These are phyloP conservation scores for Penicillium expansum DNA, from an alignment of 2,329 filamentous ascomycete species.

Conservation along the genomic window DNA sequence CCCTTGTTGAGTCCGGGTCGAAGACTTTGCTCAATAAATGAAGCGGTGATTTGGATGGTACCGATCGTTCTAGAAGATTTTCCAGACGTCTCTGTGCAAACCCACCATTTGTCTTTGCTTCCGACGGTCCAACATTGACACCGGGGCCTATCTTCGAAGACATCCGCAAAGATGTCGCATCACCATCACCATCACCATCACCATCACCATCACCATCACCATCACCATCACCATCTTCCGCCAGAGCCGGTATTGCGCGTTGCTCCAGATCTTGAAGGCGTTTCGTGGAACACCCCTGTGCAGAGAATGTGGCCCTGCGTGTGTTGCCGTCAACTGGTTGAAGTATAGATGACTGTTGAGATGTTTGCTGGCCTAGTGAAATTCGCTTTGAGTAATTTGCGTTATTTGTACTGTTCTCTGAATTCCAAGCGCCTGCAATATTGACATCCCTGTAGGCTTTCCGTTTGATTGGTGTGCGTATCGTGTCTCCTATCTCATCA, in stretches of 20 bases:
- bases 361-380: background rate
- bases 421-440: background rate
- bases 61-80: constrained; percentile 32
- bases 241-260: constrained; percentile 45
- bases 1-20: background rate
- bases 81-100: constrained; percentile 28
- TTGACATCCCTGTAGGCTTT: constrained; percentile 11
- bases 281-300: constrained; percentile 32
- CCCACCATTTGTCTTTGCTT: background rate
- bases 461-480: constrained; percentile 44
- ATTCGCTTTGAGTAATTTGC: background rate
- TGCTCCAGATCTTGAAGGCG: constrained; percentile 24
- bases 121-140: background rate
- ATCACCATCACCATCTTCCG: constrained; percentile 50
- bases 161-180: constrained; percentile 2
- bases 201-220: too few relatives aligned
- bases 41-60: constrained; percentile 24
- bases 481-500: constrained; percentile 47
- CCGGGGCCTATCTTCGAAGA: background rate
- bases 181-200: constrained; percentile 49
- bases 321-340: constrained; percentile 33
- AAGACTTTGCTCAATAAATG: background rate
- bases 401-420: background rate
- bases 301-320: background rate
- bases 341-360: constrained; percentile 18